phyloP scores from a whole-genome alignment of 805 yeast species.

The Zygotorulaspora sp. region DNA sequence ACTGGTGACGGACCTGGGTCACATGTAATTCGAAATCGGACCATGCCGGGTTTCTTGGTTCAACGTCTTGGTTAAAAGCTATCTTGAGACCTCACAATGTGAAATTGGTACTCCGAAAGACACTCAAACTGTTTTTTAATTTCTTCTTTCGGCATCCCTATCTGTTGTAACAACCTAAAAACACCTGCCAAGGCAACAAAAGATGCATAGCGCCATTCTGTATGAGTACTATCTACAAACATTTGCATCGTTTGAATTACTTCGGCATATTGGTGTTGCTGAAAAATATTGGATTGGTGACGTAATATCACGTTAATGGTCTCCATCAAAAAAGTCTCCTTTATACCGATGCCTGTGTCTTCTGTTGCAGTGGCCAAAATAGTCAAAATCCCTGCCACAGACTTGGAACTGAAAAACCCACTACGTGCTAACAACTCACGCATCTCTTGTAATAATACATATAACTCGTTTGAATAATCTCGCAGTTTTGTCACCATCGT shows the following conservation, averaged over 20 bases:
- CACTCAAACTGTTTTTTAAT: slow-evolving; percentile 3
- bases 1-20: no score
- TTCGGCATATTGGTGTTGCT: slow-evolving; percentile 21
- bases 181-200: slow-evolving; percentile 14
- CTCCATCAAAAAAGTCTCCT: slow-evolving; percentile 20
- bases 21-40: no score
- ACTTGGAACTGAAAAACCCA: slow-evolving; percentile 17
- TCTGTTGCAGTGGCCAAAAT: slow-evolving; percentile 15
- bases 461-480: slow-evolving; percentile 26
- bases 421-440: slow-evolving; percentile 17
- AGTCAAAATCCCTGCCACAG: slow-evolving; percentile 19
- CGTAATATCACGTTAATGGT: slow-evolving; percentile 15
- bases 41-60: no score
- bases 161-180: slow-evolving; percentile 1
- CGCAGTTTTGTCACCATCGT: slow-evolving; percentile 20
- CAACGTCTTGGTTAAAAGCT: no score
- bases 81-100: no score
- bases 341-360: slow-evolving; percentile 9
- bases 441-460: slow-evolving; percentile 24
- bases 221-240: slow-evolving; percentile 13
- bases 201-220: slow-evolving; percentile 26
- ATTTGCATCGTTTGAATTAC: slow-evolving; percentile 23
- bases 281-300: slow-evolving; percentile 5
- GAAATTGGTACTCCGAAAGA: slow-evolving; percentile 6
- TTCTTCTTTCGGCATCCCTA: slow-evolving; percentile 1